Evolutionary conservation across 2,329 filamentous ascomycete genomes (phyloP).

Genomic region (Huntiella bhutanensis): DNA sequence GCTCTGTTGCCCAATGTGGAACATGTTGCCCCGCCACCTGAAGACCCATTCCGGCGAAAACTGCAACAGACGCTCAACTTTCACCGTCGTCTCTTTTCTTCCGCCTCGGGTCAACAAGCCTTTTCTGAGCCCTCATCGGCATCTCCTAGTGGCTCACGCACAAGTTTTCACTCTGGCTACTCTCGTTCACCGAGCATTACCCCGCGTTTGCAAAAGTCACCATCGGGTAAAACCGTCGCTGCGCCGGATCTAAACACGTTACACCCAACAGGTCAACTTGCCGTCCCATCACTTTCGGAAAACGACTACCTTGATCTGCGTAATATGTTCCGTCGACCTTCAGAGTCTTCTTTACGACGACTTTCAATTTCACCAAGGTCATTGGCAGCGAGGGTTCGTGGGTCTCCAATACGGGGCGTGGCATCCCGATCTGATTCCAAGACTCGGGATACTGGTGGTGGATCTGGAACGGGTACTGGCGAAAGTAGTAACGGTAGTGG

Average conservation of each 20-base stretch:
- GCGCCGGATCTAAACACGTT: background rate
- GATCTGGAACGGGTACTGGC: too few species aligned
- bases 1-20: too few species aligned
- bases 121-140: background rate
- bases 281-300: slow-evolving; percentile 8
- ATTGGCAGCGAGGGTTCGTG: background rate
- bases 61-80: background rate
- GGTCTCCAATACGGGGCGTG: background rate
- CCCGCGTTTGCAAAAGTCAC: background rate
- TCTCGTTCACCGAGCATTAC: background rate
- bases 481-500: too few species aligned
- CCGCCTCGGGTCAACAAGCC: background rate
- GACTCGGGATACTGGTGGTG: too few species aligned
- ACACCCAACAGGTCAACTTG: background rate
- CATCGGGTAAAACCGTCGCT: background rate
- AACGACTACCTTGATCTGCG: slow-evolving; percentile 9
- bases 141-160: background rate
- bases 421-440: too few species aligned
- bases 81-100: background rate
- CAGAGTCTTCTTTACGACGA: slow-evolving; percentile 1
- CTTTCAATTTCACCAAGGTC: slow-evolving; percentile 1
- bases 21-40: too few species aligned
- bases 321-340: slow-evolving; percentile 10
- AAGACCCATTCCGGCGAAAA: background rate
- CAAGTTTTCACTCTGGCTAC: background rate